A percentile compares a stretch with the other conserved stretches of the same genome.
These are phyloP conservation scores for Saussurea involucrata DNA, from an alignment of 129 eudicot genomes.

Conservation along the genomic window DNA sequence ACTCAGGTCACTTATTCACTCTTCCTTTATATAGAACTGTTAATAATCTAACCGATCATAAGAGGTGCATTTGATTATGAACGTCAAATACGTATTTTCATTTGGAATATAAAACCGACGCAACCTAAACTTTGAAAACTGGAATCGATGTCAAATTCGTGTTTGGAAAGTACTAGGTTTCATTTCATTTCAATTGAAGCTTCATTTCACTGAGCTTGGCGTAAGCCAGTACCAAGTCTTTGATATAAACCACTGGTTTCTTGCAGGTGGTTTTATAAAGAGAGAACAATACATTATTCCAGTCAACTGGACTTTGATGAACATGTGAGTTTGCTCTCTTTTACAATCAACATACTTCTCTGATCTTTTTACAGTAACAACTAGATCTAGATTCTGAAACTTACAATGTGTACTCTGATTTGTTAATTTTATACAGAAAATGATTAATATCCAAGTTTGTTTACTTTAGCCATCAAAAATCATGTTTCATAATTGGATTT, in stretches of 20 bases:
- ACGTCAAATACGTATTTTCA: too few species aligned
- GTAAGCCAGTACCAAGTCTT: background rate
- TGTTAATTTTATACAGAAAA: background rate
- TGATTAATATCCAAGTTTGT: background rate
- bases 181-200: too few species aligned
- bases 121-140: too few species aligned
- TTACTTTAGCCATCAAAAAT: background rate
- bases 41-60: too few species aligned
- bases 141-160: too few species aligned
- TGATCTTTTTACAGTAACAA: too few species aligned
- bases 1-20: slow-evolving; percentile 47
- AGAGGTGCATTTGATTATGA: too few species aligned
- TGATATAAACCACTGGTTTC: background rate
- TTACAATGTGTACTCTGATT: background rate
- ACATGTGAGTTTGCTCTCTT: slow-evolving; percentile 36
- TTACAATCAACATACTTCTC: background rate
- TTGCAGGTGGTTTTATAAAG: slow-evolving; percentile 76
- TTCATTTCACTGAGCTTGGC: too few species aligned
- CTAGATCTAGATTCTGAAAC: background rate
- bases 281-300: slow-evolving; percentile 62
- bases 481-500: background rate
- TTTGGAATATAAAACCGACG: too few species aligned
- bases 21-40: too few species aligned
- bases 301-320: slow-evolving; percentile 81
- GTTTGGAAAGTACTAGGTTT: too few species aligned